Evolutionary conservation across 1,284 basidiomycete species (phyloP).

Genomic region (Cerioporus squamosus): DNA sequence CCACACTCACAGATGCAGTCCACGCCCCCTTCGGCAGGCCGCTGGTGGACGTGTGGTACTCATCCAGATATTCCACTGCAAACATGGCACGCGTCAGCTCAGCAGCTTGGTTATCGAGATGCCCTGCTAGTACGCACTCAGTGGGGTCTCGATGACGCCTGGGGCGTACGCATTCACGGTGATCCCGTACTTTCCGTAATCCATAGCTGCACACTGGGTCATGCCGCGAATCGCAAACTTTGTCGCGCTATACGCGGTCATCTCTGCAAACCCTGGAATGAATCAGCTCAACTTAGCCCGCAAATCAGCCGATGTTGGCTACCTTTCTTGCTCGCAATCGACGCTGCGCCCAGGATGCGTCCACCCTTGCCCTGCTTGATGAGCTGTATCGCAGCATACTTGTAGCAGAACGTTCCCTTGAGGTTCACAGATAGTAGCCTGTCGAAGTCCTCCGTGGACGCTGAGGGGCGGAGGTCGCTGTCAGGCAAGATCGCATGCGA

Average conservation of each 20-base stretch:
- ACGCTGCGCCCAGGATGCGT: slow-evolving; percentile 38
- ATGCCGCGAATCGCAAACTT: slow-evolving; percentile 40
- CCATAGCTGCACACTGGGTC: slow-evolving; percentile 34
- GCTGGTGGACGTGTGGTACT: slow-evolving; percentile 26
- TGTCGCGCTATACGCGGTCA: slow-evolving; percentile 25
- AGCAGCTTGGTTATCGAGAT: background rate
- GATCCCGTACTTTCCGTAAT: slow-evolving; percentile 25
- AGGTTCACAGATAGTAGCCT: slow-evolving; percentile 35
- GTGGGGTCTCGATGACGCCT: slow-evolving; percentile 22
- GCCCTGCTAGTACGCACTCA: slow-evolving; percentile 18
- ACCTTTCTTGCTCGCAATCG: slow-evolving; percentile 33
- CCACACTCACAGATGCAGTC: slow-evolving; percentile 46
- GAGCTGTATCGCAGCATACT: slow-evolving; percentile 40
- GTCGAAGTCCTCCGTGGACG: slow-evolving; percentile 31
- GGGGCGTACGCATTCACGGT: slow-evolving; percentile 28
- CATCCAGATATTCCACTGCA: slow-evolving; percentile 18
- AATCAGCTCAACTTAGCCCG: background rate
- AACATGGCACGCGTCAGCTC: background rate
- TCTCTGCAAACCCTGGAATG: slow-evolving; percentile 11
- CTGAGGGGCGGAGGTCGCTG: slow-evolving; percentile 6
- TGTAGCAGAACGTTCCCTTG: slow-evolving; percentile 40
- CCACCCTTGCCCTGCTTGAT: slow-evolving; percentile 40
- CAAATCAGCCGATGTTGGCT: background rate
- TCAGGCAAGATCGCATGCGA: too few relatives aligned
- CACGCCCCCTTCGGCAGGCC: slow-evolving; percentile 44